These are phyloP conservation scores for Fusarium musae DNA, from an alignment of 2,329 filamentous ascomycete genomes.

Conservation along the genomic window DNA sequence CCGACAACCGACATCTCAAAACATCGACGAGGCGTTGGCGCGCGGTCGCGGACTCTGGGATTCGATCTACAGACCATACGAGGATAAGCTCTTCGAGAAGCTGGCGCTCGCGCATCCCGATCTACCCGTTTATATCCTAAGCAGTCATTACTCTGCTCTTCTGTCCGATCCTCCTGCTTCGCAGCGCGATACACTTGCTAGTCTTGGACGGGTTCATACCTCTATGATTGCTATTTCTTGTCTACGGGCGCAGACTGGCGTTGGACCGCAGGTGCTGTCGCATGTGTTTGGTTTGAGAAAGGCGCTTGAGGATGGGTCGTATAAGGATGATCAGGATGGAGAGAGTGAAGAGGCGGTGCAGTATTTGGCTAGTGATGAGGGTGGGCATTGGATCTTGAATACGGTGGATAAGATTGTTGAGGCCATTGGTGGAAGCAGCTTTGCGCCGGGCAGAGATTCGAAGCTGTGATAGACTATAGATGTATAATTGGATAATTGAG, in stretches of 20 bases:
- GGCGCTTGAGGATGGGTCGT: constrained; percentile 74
- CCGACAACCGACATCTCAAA: constrained; percentile 61
- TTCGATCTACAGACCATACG: constrained; percentile 80
- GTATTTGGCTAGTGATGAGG: constrained; percentile 59
- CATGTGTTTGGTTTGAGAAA: constrained; percentile 86
- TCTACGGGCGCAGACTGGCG: constrained; percentile 81
- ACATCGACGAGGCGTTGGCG: constrained; percentile 63
- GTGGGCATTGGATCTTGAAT: constrained; percentile 58
- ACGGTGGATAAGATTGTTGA: constrained; percentile 58
- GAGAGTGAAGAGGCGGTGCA: constrained; percentile 50
- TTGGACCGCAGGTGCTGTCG: constrained; percentile 82
- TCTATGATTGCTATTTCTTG: constrained; percentile 79
- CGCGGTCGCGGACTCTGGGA: constrained; percentile 78
- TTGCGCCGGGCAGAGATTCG: constrained; percentile 46
- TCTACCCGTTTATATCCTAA: constrained; percentile 81
- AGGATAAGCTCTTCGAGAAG: constrained; percentile 75
- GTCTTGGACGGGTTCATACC: constrained; percentile 76
- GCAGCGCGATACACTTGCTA: constrained; percentile 56
- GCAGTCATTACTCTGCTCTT: constrained; percentile 77
- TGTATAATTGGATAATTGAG: background rate
- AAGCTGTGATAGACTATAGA: constrained; percentile 24
- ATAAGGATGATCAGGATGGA: constrained; percentile 50
- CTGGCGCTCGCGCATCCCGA: constrained; percentile 83
- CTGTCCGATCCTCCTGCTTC: constrained; percentile 72
- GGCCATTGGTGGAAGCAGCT: constrained; percentile 57